Base-by-base conservation (phyloP, 345 rosid species). In the Arabidopsis arenosa region DNA sequence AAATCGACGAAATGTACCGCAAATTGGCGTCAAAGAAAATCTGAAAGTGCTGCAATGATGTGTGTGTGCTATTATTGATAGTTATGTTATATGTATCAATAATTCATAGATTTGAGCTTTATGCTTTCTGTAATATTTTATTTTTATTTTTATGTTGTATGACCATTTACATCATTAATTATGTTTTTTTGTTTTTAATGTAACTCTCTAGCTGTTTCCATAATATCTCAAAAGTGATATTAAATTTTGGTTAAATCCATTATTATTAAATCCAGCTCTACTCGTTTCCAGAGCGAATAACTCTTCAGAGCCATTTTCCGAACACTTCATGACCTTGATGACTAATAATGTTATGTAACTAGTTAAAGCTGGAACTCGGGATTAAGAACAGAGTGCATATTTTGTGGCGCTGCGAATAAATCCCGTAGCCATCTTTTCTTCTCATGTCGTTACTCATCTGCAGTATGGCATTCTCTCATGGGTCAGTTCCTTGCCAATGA, bases 1-100 rank as follows among this genome's bases (percentile, higher is more conserved):
- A 83, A 66, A 85, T 93, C 14, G 93, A 86, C 52, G 85, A 75
- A 61, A 90, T 91, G 54, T 88, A 91, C 63, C 63, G 47, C 55
- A 80, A 83, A 32, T 32, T 88, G 80, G 83, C 85, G 7, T 75
- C 68, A 9, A 80, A 65, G 59, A 55, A 36, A 78, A 11, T 17
- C 43, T 75, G 77, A 83, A 71, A 37, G 13, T 57, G 28, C 32
- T 65, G 54, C 11, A 21, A 63, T 45, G 57, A 69, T 69, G 70
- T 76, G 52, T 76, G 52, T 40, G 32, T 44, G 57, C 5, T 68
- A 41, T 59, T 75, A 52, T 52, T 68, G 63, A 68, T 75, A 39
- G 14, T 61, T 23, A 61, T 69, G 41, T 43, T 33, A 60, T 66
- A 14, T 9, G 66, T 51, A 51, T 66, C 18, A 75, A 68, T 60